Base-by-base conservation (phyloP, 257 asterid genomes). In the Solanum pinnatisectum region DNA sequence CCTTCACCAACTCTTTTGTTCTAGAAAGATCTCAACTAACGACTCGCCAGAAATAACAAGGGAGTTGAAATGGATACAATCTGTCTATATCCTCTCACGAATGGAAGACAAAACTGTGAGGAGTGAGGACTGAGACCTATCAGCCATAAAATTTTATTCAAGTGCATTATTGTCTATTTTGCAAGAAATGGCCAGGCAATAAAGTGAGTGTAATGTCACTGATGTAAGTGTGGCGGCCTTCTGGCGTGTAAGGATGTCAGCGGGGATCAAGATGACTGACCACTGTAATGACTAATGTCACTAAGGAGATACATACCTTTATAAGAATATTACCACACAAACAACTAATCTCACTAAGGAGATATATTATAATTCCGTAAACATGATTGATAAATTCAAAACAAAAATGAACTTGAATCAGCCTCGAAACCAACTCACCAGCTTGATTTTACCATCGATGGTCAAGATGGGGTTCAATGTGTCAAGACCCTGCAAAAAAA, bases 401-500 rank as follows among this genome's bases (percentile, higher is more conserved):
- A 49, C 16, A 42, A 44, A 32, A 14, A 27, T 79, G 67, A 23
- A 79, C 25, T 63, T 27, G 77, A 33, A 63, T 30, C 60, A 2
- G 35, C 74, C 42, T 7, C 7, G 5, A n/a, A 65, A 30, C 42
- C 44, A 22, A 90, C 96, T n/a, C 89, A 95, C 99, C 98, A 96
- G 92, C 92, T 94, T 95, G 87, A 96, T 92, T 87, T 95, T 95
- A 90, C 90, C 91, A 87, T 96, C 98, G 73, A 96, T 95, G 23
- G 87, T 82, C 85, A 95, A 87, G 90, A 95, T 91, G n/a, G 97
- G 99, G 89, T 94, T 95, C 89, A 90, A 88, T 12, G 98, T 94
- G 91, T 96, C 98, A 90, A 96, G 88, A 42, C 95, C 98, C 98
- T 96, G 96, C 94, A 42, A 90, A 11, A 46, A 16, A 42, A 0